phyloP scores from a whole-genome alignment of 208 protist species.

The Acanthamoeba rhysodes region DNA sequence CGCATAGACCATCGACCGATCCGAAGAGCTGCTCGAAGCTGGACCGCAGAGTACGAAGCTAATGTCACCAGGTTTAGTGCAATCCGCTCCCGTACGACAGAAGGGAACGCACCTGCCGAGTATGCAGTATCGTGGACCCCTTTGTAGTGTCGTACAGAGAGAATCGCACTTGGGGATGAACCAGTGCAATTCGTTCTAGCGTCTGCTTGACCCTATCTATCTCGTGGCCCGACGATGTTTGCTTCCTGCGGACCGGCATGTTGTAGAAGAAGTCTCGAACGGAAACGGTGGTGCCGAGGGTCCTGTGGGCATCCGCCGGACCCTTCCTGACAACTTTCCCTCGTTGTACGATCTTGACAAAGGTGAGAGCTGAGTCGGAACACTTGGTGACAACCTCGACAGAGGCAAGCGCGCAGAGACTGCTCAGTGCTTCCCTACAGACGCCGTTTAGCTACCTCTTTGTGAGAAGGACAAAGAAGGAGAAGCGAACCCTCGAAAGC shows the following conservation, averaged over 20 bases:
- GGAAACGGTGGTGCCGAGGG: conserved; percentile 37
- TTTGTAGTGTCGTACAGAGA: conserved; percentile 9
- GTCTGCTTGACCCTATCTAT: conserved; percentile 31
- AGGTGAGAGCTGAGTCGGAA: neutral
- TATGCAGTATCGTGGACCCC: conserved; percentile 1
- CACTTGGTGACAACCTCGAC: conserved; percentile 21
- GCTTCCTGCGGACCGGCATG: conserved; percentile 53
- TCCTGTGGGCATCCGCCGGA: neutral
- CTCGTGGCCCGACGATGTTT: neutral
- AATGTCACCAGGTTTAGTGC: neutral
- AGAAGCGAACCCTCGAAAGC: conserved; percentile 53
- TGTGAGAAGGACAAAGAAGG: neutral
- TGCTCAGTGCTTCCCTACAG: conserved; percentile 61
- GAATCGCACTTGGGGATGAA: conserved; percentile 19
- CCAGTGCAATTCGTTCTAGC: neutral
- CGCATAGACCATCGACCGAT: neutral
- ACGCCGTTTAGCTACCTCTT: neutral
- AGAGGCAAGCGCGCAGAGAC: neutral
- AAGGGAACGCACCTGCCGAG: neutral
- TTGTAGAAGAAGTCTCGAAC: conserved; percentile 55
- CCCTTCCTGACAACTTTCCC: neutral
- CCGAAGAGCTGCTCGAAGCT: conserved; percentile 64
- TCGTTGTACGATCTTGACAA: neutral
- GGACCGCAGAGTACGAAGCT: conserved; percentile 48
- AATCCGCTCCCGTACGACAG: neutral